phyloP scores from a whole-genome alignment of 2,329 filamentous ascomycete genomes.

The Verticillium alfalfae region DNA sequence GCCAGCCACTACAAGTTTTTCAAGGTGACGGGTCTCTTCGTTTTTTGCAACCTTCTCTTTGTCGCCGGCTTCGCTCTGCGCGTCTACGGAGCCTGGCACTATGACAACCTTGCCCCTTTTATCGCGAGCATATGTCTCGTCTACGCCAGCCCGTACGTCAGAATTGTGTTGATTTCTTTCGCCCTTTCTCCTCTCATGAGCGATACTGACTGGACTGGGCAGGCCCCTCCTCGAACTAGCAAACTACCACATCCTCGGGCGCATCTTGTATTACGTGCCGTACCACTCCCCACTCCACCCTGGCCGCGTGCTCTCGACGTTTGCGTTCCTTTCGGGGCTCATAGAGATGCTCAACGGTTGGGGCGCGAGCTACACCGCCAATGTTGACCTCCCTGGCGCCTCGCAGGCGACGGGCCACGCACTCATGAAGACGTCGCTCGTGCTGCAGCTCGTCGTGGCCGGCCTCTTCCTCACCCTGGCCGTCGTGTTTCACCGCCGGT shows the following conservation, averaged over 20 bases:
- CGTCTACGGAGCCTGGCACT: constrained; percentile 23
- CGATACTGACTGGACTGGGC: not conserved
- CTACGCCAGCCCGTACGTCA: constrained; percentile 26
- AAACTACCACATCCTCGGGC: constrained; percentile 57
- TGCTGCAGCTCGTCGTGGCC: constrained; percentile 51
- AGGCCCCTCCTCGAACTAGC: constrained; percentile 54
- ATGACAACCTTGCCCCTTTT: constrained; percentile 21
- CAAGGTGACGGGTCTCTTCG: constrained; percentile 47
- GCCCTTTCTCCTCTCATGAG: not conserved
- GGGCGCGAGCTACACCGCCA: constrained; percentile 42
- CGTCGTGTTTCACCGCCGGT: constrained; percentile 40
- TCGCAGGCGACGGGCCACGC: constrained; percentile 34
- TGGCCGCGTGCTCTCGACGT: constrained; percentile 36
- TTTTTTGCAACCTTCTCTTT: constrained; percentile 49
- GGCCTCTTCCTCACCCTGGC: constrained; percentile 42
- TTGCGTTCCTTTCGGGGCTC: constrained; percentile 37
- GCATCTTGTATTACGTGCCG: constrained; percentile 54
- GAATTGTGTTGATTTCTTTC: not conserved
- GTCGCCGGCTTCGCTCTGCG: constrained; percentile 47
- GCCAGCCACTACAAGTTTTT: constrained; percentile 50
- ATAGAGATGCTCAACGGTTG: constrained; percentile 43
- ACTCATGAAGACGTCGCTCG: constrained; percentile 44
- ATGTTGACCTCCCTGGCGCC: constrained; percentile 29
- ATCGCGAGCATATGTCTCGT: constrained; percentile 27
- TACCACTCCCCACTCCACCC: constrained; percentile 49